These are phyloP conservation scores for Coemansia sp. DNA, from an alignment of 192 early-diverging fungal genomes.

Conservation along the genomic window DNA sequence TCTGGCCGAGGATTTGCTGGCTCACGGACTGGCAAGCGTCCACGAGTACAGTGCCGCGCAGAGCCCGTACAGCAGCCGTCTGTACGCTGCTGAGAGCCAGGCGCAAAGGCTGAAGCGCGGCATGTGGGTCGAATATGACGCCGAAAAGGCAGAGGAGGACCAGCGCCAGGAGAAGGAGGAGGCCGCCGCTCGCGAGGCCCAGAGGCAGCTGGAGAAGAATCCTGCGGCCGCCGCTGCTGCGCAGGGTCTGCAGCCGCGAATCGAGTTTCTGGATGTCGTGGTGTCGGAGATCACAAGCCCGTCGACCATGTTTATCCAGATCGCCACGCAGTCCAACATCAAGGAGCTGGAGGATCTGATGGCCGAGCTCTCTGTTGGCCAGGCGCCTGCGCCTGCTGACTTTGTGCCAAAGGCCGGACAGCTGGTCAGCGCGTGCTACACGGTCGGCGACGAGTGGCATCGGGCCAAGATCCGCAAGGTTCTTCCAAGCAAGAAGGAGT, in stretches of 20 bases:
- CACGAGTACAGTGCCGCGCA: constrained; percentile 87
- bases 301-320: constrained; percentile 65
- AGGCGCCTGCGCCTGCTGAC: constrained; percentile 46
- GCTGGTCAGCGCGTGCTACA: constrained; percentile 80
- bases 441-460: constrained; percentile 88
- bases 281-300: constrained; percentile 67
- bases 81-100: constrained; percentile 76
- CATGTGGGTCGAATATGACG: constrained; percentile 68
- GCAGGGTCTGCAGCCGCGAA: constrained; percentile 53
- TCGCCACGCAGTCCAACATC: constrained; percentile 57
- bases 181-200: constrained; percentile 40
- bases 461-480: constrained; percentile 78
- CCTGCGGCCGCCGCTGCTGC: constrained; percentile 15
- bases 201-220: constrained; percentile 7
- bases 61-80: constrained; percentile 64
- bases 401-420: constrained; percentile 70
- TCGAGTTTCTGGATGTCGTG: constrained; percentile 75
- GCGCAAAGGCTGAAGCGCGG: constrained; percentile 72
- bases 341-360: constrained; percentile 81
- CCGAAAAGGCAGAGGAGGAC: constrained; percentile 19
- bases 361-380: constrained; percentile 71
- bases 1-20: constrained; percentile 72
- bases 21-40: constrained; percentile 79
- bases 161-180: constrained; percentile 45
- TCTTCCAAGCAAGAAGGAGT: constrained; percentile 57